These are phyloP conservation scores for Syzygium oleosum DNA, from an alignment of 345 rosid species.

Conservation along the genomic window DNA sequence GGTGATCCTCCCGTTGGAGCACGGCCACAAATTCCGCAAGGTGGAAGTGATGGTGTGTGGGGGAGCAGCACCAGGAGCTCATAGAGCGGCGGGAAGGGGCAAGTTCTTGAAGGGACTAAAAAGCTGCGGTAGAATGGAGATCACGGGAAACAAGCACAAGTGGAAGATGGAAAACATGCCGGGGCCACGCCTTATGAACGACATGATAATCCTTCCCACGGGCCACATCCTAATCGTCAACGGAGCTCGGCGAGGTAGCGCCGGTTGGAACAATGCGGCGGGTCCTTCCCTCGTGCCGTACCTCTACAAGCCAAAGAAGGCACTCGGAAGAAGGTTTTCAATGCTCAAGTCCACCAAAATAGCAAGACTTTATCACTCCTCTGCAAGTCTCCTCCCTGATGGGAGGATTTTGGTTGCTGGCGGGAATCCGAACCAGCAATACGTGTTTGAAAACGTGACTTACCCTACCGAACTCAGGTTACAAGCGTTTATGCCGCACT, in stretches of 20 bases:
- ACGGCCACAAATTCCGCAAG: conserved; percentile 5
- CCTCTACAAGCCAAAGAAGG: conserved; percentile 23
- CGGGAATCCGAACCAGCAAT: conserved; percentile 37
- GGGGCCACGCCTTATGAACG: conserved; percentile 39
- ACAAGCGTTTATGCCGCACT: conserved; percentile 32
- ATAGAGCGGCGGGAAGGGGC: conserved; percentile 5
- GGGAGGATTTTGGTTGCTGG: conserved; percentile 49
- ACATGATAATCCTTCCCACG: conserved; percentile 51
- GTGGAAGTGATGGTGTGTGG: conserved; percentile 48
- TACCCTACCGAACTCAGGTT: conserved; percentile 50
- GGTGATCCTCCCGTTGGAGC: conserved; percentile 29
- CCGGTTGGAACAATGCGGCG: conserved; percentile 20
- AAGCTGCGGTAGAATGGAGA: conserved; percentile 30
- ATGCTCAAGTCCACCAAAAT: conserved; percentile 27
- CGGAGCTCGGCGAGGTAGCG: conserved; percentile 38
- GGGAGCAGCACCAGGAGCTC: conserved; percentile 37
- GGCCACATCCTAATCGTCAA: conserved; percentile 40
- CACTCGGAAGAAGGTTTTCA: conserved; percentile 16
- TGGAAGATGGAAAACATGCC: conserved; percentile 57
- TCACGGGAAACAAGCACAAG: conserved; percentile 17
- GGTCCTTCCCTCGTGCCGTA: conserved; percentile 16
- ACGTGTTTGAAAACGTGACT: conserved; percentile 22
- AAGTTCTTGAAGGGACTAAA: conserved; percentile 14
- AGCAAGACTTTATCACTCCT: conserved; percentile 50
- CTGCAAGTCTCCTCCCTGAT: conserved; percentile 39